Conservation (phyloP, 345 rosid genomes). For the Populus tremula region DNA sequence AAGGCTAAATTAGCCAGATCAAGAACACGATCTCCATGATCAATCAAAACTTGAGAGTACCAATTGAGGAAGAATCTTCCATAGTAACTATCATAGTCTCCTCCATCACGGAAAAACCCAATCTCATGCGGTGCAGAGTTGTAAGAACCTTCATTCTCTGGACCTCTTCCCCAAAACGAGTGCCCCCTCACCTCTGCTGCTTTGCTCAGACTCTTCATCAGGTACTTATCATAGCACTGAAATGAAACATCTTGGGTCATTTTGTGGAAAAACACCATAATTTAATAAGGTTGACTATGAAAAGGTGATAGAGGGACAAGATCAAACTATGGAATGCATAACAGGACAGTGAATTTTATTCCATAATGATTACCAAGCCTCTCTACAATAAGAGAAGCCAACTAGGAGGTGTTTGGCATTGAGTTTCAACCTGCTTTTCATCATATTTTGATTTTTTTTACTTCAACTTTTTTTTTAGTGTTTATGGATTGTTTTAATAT, state of each 20-base stretch:
- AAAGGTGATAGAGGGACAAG: not conserved
- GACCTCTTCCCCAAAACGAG: constrained; percentile 80
- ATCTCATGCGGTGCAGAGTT: constrained; percentile 85
- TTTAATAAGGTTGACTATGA: not conserved
- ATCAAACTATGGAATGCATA: not conserved
- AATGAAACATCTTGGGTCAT: not conserved
- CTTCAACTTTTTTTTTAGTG: no score
- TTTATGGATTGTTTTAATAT: no score
- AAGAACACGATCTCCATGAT: constrained; percentile 77
- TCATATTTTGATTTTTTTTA: no score
- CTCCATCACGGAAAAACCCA: constrained; percentile 93
- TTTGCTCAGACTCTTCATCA: constrained; percentile 68
- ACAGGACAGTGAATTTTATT: not conserved
- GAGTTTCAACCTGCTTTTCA: no score
- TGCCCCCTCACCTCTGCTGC: constrained; percentile 82
- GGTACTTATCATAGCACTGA: constrained; percentile 90
- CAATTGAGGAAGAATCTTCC: constrained; percentile 95
- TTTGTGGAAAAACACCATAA: constrained; percentile 2
- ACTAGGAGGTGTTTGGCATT: no score
- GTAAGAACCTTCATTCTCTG: constrained; percentile 83
- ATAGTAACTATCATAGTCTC: constrained; percentile 83
- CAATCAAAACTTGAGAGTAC: constrained; percentile 75
- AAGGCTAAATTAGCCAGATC: constrained; percentile 82
- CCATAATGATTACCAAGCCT: not conserved
- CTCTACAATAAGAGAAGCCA: not conserved